Evolutionary conservation across 129 eudicot genomes (phyloP).

Genomic region (Logfia minima): DNA sequence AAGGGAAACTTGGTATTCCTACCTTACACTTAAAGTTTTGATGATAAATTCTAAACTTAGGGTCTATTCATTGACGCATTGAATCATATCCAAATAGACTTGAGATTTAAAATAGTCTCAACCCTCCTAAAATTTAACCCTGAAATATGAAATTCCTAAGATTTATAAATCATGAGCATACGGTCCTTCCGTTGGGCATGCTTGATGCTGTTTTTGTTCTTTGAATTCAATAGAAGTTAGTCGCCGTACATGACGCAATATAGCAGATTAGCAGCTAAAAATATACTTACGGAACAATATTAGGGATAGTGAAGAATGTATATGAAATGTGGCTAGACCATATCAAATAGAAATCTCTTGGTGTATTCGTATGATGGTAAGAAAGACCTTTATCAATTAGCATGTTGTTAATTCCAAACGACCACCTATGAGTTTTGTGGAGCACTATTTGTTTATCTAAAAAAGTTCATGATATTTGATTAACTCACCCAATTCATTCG

Average conservation of each 20-base stretch:
- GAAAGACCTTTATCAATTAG: neutral
- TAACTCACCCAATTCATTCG: no score
- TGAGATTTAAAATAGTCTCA: neutral
- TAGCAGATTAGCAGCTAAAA: neutral
- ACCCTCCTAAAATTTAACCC: neutral
- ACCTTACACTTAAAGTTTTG: neutral
- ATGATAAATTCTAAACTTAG: neutral
- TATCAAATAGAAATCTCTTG: neutral
- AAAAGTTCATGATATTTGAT: neutral
- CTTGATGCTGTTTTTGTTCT: neutral
- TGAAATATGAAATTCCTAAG: neutral
- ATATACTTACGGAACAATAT: neutral
- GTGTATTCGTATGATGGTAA: neutral
- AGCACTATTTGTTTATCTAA: neutral
- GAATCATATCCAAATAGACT: neutral
- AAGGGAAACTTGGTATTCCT: conserved; percentile 6
- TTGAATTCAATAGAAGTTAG: neutral
- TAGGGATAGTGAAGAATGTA: neutral
- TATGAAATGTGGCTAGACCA: neutral
- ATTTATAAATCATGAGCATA: neutral
- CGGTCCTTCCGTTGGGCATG: neutral
- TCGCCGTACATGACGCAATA: neutral
- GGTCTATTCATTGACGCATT: neutral
- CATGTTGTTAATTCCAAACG: neutral
- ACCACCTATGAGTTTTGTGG: neutral